Conservation (phyloP, 2,329 filamentous ascomycete genomes). For the Helotiales sp. region DNA sequence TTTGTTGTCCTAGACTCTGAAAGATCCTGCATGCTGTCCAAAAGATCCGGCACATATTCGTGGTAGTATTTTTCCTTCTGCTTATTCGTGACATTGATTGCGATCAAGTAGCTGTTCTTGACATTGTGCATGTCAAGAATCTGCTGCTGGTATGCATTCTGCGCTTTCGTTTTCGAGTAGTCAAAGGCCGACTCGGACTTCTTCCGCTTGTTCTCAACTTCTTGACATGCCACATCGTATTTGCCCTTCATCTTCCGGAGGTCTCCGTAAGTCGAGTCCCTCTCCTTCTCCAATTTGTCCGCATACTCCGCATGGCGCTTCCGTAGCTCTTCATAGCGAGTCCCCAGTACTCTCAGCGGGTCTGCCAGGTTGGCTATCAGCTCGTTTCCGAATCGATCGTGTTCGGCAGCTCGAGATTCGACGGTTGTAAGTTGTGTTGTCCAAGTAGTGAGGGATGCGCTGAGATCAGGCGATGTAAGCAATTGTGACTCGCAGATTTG, state of each 20-base stretch:
- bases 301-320: constrained; percentile 92
- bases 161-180: constrained; percentile 81
- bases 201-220: constrained; percentile 92
- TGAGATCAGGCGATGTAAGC: constrained; percentile 46
- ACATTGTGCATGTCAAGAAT: constrained; percentile 94
- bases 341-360: constrained; percentile 75
- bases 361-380: constrained; percentile 83
- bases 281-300: constrained; percentile 84
- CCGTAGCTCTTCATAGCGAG: constrained; percentile 86
- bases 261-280: constrained; percentile 82
- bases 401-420: constrained; percentile 85
- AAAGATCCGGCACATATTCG: constrained; percentile 90
- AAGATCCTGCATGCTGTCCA: constrained; percentile 92
- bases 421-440: constrained; percentile 89
- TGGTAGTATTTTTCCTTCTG: constrained; percentile 98
- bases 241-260: constrained; percentile 89
- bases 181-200: constrained; percentile 95
- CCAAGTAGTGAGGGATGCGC: constrained; percentile 96
- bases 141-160: constrained; percentile 90
- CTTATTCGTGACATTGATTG: constrained; percentile 96
- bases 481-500: constrained; percentile 10
- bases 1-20: constrained; percentile 86
- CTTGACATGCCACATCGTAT: constrained; percentile 91
- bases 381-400: constrained; percentile 82
- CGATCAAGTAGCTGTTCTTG: constrained; percentile 97